Conservation (phyloP, 202 grass and related monocot species). For the Sporobolus alterniflorus region DNA sequence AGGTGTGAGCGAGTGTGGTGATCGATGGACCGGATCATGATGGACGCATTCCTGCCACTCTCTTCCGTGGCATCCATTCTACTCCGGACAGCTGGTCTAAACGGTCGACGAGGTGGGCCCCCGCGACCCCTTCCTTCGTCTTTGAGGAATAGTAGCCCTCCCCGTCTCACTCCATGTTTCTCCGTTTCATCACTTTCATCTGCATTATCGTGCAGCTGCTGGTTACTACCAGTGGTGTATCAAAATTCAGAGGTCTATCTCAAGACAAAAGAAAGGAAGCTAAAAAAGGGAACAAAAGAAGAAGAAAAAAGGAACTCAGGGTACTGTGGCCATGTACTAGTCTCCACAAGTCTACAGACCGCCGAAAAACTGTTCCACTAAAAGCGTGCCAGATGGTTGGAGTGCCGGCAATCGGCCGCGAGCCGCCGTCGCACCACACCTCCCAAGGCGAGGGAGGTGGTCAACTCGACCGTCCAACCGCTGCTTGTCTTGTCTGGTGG, state of each 20-base stretch:
- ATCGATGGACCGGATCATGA: not conserved
- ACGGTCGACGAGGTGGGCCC: conserved; percentile 18
- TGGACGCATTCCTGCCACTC: conserved; percentile 10
- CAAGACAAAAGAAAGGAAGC: not conserved
- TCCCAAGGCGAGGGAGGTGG: conserved; percentile 4
- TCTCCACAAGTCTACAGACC: conserved; percentile 10
- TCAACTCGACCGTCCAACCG: conserved; percentile 44
- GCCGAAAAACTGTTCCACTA: conserved; percentile 6
- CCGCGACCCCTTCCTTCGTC: not conserved
- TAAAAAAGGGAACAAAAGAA: not conserved
- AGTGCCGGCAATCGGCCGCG: conserved; percentile 25
- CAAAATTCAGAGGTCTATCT: not conserved
- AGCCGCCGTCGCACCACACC: conserved; percentile 36
- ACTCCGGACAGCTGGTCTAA: conserved; percentile 40
- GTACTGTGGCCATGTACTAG: not conserved
- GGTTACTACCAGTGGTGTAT: not conserved
- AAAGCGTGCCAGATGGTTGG: conserved; percentile 34
- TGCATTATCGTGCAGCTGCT: conserved; percentile 3
- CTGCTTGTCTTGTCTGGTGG: not conserved
- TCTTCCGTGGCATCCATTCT: conserved; percentile 31
- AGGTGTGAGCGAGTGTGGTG: not conserved
- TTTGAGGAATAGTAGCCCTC: conserved; percentile 9
- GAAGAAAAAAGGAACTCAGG: not conserved
- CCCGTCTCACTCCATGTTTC: not conserved
- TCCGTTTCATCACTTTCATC: not conserved